Evolutionary conservation across 225 moss, liverwort and hornwort genomes (phyloP).

Genomic region (Marchantia polymorpha): DNA sequence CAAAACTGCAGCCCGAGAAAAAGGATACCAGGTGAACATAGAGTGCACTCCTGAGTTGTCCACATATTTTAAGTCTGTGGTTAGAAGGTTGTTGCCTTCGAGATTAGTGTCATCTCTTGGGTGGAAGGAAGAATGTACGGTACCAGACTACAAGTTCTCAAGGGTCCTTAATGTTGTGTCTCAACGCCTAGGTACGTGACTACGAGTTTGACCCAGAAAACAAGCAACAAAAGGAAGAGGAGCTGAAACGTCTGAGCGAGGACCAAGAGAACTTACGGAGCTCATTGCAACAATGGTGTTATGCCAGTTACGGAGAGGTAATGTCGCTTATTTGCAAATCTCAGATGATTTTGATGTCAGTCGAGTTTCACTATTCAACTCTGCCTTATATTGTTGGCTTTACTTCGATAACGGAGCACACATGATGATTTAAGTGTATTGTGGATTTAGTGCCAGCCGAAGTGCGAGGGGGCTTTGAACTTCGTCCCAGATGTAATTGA

Average conservation of each 20-base stretch:
- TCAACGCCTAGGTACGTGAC: conserved; percentile 63
- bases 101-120: neutral
- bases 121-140: neutral
- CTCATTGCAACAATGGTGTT: conserved; percentile 90
- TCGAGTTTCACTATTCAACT: neutral
- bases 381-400: neutral
- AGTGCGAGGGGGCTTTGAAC: too few relatives aligned
- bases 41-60: neutral
- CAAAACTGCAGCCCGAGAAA: conserved; percentile 72
- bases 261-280: conserved; percentile 72
- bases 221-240: conserved; percentile 66
- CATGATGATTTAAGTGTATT: too few relatives aligned
- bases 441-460: too few relatives aligned
- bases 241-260: conserved; percentile 54
- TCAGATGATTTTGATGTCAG: neutral
- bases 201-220: conserved; percentile 71
- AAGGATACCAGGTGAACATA: conserved; percentile 58
- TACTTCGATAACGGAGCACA: too few relatives aligned
- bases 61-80: neutral
- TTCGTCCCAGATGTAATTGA: too few relatives aligned
- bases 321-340: neutral
- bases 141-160: neutral
- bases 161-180: neutral
- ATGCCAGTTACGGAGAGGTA: conserved; percentile 96
- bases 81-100: neutral